Evolutionary conservation across 2,329 filamentous ascomycete genomes (phyloP).

Genomic region (Coniochaeta prunicola): DNA sequence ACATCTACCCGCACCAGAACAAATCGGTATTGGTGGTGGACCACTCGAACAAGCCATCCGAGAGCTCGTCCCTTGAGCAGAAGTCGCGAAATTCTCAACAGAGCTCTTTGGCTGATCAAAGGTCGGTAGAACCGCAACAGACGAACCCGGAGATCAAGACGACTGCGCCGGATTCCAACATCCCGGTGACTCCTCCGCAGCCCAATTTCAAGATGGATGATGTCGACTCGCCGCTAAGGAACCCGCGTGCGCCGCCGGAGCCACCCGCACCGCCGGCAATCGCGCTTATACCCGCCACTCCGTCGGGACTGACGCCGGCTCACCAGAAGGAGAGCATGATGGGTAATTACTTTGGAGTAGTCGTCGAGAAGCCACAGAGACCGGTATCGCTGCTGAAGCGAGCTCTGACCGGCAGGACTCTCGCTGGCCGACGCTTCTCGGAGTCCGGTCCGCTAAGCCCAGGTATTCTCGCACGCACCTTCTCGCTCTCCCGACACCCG

Average conservation of each 20-base stretch:
- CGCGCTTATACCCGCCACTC: slow-evolving; percentile 56
- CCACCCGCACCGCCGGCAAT: slow-evolving; percentile 32
- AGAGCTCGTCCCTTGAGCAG: slow-evolving; percentile 30
- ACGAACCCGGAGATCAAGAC: slow-evolving; percentile 23
- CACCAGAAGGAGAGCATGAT: slow-evolving; percentile 43
- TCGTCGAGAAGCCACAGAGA: slow-evolving; percentile 35
- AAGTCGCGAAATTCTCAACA: not conserved
- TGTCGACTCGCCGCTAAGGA: slow-evolving; percentile 54
- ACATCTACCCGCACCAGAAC: slow-evolving; percentile 58
- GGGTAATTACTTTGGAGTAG: slow-evolving; percentile 46
- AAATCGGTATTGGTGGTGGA: slow-evolving; percentile 55
- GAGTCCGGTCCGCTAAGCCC: slow-evolving; percentile 34
- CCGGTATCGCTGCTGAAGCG: slow-evolving; percentile 45
- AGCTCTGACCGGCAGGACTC: slow-evolving; percentile 45
- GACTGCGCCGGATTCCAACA: slow-evolving; percentile 28
- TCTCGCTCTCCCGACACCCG: slow-evolving; percentile 43
- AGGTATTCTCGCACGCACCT: slow-evolving; percentile 39
- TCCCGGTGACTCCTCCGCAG: slow-evolving; percentile 46
- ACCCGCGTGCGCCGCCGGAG: slow-evolving; percentile 50
- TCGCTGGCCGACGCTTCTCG: slow-evolving; percentile 41
- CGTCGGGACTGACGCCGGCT: slow-evolving; percentile 50
- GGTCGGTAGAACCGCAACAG: slow-evolving; percentile 6
- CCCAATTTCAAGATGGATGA: slow-evolving; percentile 40
- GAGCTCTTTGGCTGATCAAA: not conserved
- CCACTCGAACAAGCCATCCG: slow-evolving; percentile 43